Conservation (phyloP, 192 early-diverging fungal genomes). For the Dimargaris cristalligena region DNA sequence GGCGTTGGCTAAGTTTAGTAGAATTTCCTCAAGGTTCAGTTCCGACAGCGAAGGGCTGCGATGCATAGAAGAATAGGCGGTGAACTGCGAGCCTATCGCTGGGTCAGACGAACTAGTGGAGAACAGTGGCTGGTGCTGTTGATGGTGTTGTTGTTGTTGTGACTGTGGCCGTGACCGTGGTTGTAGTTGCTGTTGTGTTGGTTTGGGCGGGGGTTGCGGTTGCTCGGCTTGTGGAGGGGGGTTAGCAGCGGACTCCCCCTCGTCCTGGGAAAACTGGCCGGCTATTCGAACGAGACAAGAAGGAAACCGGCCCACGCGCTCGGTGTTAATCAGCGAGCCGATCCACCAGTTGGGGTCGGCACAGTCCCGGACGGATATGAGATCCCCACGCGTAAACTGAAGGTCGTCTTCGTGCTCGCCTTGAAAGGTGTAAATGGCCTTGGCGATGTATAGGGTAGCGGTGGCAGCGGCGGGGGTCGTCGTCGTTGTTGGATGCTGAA, state of each 20-base stretch:
- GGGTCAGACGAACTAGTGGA: not conserved
- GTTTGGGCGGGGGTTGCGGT: not conserved
- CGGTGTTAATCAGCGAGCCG: slow-evolving; percentile 23
- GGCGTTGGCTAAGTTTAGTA: slow-evolving; percentile 8
- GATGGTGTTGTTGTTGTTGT: too few species aligned
- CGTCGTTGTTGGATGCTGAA: too few species aligned
- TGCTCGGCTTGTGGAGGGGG: not conserved
- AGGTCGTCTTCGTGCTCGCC: slow-evolving; percentile 29
- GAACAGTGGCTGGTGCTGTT: not conserved
- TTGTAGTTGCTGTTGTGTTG: too few species aligned
- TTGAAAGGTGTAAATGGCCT: slow-evolving; percentile 32
- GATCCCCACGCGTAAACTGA: not conserved
- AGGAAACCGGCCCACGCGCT: slow-evolving; percentile 29
- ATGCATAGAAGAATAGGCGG: not conserved
- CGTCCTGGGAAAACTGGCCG: not conserved
- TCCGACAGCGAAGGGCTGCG: slow-evolving; percentile 4
- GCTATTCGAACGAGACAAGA: slow-evolving; percentile 23
- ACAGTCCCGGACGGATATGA: slow-evolving; percentile 7
- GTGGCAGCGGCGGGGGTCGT: too few species aligned
- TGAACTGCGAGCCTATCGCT: not conserved
- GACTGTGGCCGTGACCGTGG: too few species aligned
- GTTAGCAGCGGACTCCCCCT: not conserved
- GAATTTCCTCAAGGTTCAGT: slow-evolving; percentile 5
- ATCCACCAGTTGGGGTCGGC: slow-evolving; percentile 34
- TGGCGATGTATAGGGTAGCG: slow-evolving; percentile 21